Base-by-base conservation (phyloP, 2,329 filamentous ascomycete genomes). In the Parafenestella ontariensis region DNA sequence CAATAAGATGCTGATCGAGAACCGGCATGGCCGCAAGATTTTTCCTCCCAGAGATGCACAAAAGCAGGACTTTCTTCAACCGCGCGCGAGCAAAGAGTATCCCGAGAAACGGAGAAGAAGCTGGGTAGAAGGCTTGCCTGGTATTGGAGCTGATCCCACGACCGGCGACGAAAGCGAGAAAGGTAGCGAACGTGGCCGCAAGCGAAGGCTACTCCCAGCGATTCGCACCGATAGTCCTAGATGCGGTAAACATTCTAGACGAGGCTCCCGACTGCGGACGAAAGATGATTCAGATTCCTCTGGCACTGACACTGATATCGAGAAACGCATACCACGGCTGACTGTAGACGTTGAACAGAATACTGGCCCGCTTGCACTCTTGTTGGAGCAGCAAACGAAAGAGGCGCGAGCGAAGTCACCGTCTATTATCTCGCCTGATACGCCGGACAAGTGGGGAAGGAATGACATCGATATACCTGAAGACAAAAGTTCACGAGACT, bases 1-100 rank as follows among this genome's bases (percentile, higher is more conserved):
- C 53, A 92, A 97, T 75, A 96, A 93, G 72, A 83, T 83, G 47
- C 81, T 92, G 24, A 89, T 96, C 37, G 90, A 96, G 70, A 90
- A 96, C 74, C 86, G 87, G 13, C 81, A 91, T 66, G 92, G 92
- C 68, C 83, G 85, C 43, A 88, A 85, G 52, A 85, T 97, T 13
- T 96, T 90, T 58, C 61, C 66, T 15, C 56, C 65, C 3, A 68
- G 56, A 39, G 67, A 72, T 23, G 49, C 43, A 13, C 56, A 58
- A n/a, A 61, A 60, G 31, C 65, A 65, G 48, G 68, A 75, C 42
- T 59, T 68, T 11, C 61, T 73, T 6, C 56, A 63, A 43, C 66
- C 68, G n/a, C 69, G 72, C 9, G 43, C 62, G 11, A 75, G 72
- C 56, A 75, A 70, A 50, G 73, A 76, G 7, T 68, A 71, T 28